phyloP scores from a whole-genome alignment of 73 alveolate species.

The Uronychia setigera region DNA sequence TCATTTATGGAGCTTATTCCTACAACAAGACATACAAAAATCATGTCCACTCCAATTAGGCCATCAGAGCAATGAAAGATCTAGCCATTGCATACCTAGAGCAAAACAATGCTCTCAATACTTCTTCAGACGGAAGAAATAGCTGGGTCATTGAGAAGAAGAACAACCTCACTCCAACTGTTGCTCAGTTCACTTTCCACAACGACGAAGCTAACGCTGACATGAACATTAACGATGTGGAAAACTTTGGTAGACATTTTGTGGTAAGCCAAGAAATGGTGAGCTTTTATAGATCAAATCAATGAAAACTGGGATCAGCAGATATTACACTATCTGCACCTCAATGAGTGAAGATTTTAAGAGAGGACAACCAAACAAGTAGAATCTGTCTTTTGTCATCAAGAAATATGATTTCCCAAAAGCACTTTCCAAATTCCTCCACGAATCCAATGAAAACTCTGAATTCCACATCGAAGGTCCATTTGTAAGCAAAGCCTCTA shows the following conservation, averaged over 20 bases:
- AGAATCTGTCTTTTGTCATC: not conserved
- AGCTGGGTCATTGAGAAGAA: not conserved
- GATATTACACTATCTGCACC: slow-evolving; percentile 9
- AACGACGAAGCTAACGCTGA: not conserved
- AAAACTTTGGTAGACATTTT: slow-evolving; percentile 5
- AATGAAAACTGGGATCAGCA: slow-evolving; percentile 3
- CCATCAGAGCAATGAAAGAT: not conserved
- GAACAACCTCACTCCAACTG: not conserved
- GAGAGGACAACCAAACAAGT: not conserved
- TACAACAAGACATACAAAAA: not conserved
- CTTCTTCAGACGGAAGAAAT: not conserved
- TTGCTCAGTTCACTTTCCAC: not conserved
- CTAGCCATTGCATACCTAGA: not conserved
- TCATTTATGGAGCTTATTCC: slow-evolving; percentile 23
- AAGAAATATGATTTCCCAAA: not conserved
- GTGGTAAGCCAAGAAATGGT: not conserved
- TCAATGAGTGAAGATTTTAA: not conserved
- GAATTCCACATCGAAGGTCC: not conserved
- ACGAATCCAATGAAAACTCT: not conserved
- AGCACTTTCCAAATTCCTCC: slow-evolving; percentile 5
- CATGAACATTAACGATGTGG: not conserved
- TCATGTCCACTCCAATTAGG: not conserved
- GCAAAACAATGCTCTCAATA: not conserved
- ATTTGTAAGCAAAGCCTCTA: not conserved
- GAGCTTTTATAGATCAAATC: slow-evolving; percentile 3